Conservation (phyloP, 2,329 filamentous ascomycete species). For the Xylogone sp. region DNA sequence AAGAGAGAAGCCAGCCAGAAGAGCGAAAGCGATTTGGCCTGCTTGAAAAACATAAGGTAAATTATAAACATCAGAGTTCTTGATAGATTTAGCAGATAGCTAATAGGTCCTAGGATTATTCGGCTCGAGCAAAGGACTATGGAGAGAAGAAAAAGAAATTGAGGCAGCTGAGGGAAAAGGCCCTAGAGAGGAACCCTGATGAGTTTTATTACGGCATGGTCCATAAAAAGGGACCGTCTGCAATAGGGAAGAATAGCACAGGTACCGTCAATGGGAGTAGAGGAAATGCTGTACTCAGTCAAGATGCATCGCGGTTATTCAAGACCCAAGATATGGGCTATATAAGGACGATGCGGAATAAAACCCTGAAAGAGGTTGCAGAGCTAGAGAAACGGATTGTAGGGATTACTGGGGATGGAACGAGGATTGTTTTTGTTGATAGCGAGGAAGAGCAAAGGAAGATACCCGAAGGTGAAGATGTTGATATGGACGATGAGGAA, state of each 20-base stretch:
- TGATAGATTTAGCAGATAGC: neutral
- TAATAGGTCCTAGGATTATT: conserved; percentile 52
- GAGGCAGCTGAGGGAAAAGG: conserved; percentile 57
- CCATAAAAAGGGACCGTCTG: conserved; percentile 53
- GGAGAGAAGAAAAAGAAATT: conserved; percentile 61
- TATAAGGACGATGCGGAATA: conserved; percentile 57
- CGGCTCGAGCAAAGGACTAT: conserved; percentile 61
- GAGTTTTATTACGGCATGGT: conserved; percentile 68
- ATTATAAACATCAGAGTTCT: neutral
- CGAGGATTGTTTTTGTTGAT: conserved; percentile 32
- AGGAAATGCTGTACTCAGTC: conserved; percentile 50
- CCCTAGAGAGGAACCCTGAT: conserved; percentile 64
- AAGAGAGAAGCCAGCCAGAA: conserved; percentile 82
- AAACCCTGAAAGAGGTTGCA: conserved; percentile 54
- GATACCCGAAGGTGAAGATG: conserved; percentile 9
- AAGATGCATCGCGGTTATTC: conserved; percentile 57
- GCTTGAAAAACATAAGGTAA: conserved; percentile 92
- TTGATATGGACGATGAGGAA: conserved; percentile 8
- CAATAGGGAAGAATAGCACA: conserved; percentile 46
- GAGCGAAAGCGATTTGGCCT: conserved; percentile 85
- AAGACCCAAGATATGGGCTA: conserved; percentile 69
- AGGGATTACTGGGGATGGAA: conserved; percentile 25
- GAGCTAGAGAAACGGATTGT: conserved; percentile 51
- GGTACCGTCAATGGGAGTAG: conserved; percentile 56
- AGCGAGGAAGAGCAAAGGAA: conserved; percentile 19